These are phyloP conservation scores for Penicillium turbatum DNA, from an alignment of 495 filamentous ascomycete species.

Conservation along the genomic window DNA sequence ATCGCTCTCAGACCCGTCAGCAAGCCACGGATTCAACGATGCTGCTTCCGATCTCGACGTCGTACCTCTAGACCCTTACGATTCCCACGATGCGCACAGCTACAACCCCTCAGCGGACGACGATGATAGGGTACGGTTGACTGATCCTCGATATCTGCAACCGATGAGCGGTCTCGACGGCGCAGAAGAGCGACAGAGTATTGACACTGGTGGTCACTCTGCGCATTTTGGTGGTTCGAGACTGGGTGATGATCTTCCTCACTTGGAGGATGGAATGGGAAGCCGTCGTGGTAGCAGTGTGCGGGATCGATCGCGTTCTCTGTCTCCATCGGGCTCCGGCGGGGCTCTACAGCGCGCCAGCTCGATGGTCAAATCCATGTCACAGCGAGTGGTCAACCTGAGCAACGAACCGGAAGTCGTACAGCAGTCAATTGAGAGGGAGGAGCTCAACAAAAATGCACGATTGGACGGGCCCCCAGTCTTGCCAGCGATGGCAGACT, in stretches of 20 bases:
- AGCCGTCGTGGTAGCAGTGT: slow-evolving; percentile 49
- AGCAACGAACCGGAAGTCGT: slow-evolving; percentile 82
- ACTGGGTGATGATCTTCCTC: slow-evolving; percentile 60
- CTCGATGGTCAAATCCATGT: slow-evolving; percentile 94
- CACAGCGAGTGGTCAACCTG: slow-evolving; percentile 94
- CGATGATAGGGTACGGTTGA: slow-evolving; percentile 66
- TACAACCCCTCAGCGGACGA: slow-evolving; percentile 47
- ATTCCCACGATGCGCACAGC: slow-evolving; percentile 39
- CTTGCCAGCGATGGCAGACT: slow-evolving; percentile 53
- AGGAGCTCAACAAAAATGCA: slow-evolving; percentile 53
- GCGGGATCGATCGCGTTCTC: slow-evolving; percentile 50
- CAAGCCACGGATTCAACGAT: slow-evolving; percentile 20
- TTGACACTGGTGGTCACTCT: slow-evolving; percentile 58
- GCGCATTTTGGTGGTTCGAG: slow-evolving; percentile 44
- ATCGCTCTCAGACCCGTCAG: slow-evolving; percentile 17
- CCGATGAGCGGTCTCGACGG: slow-evolving; percentile 60
- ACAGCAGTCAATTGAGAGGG: slow-evolving; percentile 66
- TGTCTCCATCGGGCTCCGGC: slow-evolving; percentile 63
- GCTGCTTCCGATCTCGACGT: slow-evolving; percentile 31
- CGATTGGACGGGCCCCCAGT: slow-evolving; percentile 52
- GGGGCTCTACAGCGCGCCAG: slow-evolving; percentile 72
- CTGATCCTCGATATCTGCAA: slow-evolving; percentile 54
- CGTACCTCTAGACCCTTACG: slow-evolving; percentile 27
- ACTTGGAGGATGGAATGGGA: slow-evolving; percentile 46
- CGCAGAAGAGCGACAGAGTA: slow-evolving; percentile 50